Conservation (phyloP, 371 early-diverging fungal genomes). For the Mucor racemosus region DNA sequence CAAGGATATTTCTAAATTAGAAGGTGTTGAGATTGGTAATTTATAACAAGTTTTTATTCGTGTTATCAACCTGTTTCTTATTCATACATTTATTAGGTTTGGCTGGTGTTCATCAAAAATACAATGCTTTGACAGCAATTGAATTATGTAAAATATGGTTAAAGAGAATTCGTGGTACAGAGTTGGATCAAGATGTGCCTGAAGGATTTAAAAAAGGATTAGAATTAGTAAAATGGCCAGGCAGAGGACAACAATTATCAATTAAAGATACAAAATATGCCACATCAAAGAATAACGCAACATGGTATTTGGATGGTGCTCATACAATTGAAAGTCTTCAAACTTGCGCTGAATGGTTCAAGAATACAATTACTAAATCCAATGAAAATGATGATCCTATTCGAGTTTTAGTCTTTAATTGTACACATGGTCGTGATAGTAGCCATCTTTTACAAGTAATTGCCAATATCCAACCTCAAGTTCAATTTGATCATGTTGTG, state of each 20-base stretch:
- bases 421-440: conserved; percentile 83
- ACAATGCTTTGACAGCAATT: conserved; percentile 84
- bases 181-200: conserved; percentile 40
- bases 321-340: conserved; percentile 90
- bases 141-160: conserved; percentile 72
- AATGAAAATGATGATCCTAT: conserved; percentile 21
- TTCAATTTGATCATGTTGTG: conserved; percentile 66
- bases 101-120: conserved; percentile 83
- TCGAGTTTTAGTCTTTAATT: conserved; percentile 83
- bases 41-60: too few species aligned
- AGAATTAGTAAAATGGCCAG: conserved; percentile 80
- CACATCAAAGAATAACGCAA: conserved; percentile 45
- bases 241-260: conserved; percentile 75
- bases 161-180: conserved; percentile 40
- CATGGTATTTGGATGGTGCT: conserved; percentile 92
- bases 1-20: conserved; percentile 18
- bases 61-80: not conserved
- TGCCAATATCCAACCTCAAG: conserved; percentile 39
- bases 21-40: conserved; percentile 28
- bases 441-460: conserved; percentile 58
- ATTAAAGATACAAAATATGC: conserved; percentile 44
- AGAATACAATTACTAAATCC: conserved; percentile 30
- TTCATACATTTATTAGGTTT: conserved; percentile 52
- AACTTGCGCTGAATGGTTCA: conserved; percentile 84
- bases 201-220: conserved; percentile 66